Conservation (phyloP, 371 early-diverging fungal species). For the Mortierella sp. region DNA sequence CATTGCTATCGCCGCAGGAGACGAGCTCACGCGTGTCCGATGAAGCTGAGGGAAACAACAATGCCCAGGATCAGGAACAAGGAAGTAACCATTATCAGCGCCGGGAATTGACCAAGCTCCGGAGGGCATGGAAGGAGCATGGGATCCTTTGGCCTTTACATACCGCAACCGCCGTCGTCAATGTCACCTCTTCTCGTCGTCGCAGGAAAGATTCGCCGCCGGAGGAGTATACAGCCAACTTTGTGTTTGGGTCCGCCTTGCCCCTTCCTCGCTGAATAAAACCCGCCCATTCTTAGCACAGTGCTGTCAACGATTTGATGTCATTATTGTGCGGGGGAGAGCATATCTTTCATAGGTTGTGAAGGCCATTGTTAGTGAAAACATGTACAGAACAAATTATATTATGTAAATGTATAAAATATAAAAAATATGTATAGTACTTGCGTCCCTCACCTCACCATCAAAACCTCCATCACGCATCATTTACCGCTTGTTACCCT, state of each 20-base stretch:
- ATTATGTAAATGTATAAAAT: too few species aligned
- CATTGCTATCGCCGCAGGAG: background rate
- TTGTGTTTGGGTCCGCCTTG: constrained; percentile 33
- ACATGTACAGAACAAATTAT: too few species aligned
- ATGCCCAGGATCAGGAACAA: background rate
- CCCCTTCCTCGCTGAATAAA: constrained; percentile 20
- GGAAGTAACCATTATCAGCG: background rate
- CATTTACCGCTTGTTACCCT: constrained; percentile 32
- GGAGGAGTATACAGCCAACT: constrained; percentile 21
- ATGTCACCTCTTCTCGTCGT: background rate
- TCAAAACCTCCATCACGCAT: background rate
- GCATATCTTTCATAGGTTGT: too few species aligned
- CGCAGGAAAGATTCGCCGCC: background rate
- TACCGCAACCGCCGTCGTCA: background rate
- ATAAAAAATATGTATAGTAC: background rate
- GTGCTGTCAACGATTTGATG: background rate
- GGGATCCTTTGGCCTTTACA: background rate
- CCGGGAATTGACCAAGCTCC: background rate
- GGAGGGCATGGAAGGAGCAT: background rate
- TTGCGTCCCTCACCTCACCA: too few species aligned
- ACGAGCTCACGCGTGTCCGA: background rate
- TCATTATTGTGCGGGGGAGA: too few species aligned
- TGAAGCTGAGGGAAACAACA: background rate
- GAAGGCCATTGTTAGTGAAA: too few species aligned
- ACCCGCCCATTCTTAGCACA: background rate